Evolutionary conservation across 192 early-diverging fungal genomes (phyloP).

Genomic region (Backusella morwellensis): DNA sequence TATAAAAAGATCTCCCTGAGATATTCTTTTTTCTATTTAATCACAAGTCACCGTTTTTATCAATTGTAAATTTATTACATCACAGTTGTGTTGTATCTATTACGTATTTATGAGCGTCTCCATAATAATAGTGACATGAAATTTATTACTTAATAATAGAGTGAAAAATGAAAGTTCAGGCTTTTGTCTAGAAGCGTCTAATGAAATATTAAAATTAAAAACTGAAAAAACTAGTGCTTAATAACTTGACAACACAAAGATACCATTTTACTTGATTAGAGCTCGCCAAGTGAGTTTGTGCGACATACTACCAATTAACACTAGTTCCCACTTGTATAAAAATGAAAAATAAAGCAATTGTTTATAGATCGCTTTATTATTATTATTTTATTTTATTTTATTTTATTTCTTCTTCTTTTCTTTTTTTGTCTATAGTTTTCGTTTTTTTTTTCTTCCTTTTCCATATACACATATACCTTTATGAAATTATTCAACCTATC

Average conservation of each 20-base stretch:
- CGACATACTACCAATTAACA: not conserved
- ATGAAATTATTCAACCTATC: not conserved
- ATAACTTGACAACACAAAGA: not conserved
- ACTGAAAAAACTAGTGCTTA: not conserved
- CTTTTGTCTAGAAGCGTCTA: not conserved
- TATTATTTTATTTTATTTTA: not conserved
- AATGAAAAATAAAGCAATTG: not conserved
- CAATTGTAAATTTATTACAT: not conserved
- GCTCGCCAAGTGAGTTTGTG: conserved; percentile 2
- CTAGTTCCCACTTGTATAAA: not conserved
- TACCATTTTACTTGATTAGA: not conserved
- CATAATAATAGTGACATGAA: not conserved
- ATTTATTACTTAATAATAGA: not conserved
- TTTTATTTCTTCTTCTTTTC: not conserved
- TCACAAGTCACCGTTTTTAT: not conserved
- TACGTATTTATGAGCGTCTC: not conserved
- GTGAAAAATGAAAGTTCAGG: not conserved
- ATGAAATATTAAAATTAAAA: not conserved
- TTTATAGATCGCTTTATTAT: not conserved
- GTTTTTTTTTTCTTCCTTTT: not conserved
- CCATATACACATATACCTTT: not conserved
- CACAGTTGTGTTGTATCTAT: not conserved
- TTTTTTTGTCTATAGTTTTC: not conserved
- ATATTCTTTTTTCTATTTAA: not conserved
- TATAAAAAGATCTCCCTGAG: not conserved